Evolutionary conservation across 768 basidiomycete genomes (phyloP), one percentile per base, ranked within the genome.

Genomic region (Boletus bicolor): DNA sequence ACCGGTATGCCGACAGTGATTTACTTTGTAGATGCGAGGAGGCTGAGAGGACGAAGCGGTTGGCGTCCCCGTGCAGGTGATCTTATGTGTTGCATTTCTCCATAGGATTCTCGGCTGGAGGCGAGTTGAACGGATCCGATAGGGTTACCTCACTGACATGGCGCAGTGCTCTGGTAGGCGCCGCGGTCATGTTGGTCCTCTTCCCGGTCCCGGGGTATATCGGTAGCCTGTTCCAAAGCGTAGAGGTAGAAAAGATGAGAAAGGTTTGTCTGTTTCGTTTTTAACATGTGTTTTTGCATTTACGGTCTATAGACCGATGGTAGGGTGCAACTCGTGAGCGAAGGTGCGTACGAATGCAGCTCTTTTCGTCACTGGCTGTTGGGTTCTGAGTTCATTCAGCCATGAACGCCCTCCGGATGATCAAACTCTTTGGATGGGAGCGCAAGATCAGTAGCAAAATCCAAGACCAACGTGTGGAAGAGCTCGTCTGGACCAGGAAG

Each of bases 361-460:
- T 47, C 44, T 47, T 17, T 44, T 39, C 37, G 8, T 46, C 9
- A 12, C 26, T 32, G 4, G 12, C 5, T 35, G 4, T 17, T 14
- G 30, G 12, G 44, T 44, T 15, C 44, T 53, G 30, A 60, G 42
- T 48, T 41, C 10, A 35, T 14, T 24, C 9, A 83, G 83, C 74
- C 8, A 73, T 84, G 64, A 79, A 77, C 51, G 77, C 82, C 24
- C 69, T 86, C 19, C 78, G 85, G 14, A 86, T 87, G 82, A 75
- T 87, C 65, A 89, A 89, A 67, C 72, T 89, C 39, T 88, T 90
- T 60, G 87, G 78, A 14, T 80, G 87, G 79, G 79, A 85, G 76
- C 77, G 78, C 57, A 77, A 80, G 48, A 79, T 86, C 64, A 72
- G 77, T n/a, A 65, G 76, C 14, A 75, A 75, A 49, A 73, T 91